Base-by-base conservation (phyloP, 352 stramenopile genomes). In the Globisporangium radiosum region DNA sequence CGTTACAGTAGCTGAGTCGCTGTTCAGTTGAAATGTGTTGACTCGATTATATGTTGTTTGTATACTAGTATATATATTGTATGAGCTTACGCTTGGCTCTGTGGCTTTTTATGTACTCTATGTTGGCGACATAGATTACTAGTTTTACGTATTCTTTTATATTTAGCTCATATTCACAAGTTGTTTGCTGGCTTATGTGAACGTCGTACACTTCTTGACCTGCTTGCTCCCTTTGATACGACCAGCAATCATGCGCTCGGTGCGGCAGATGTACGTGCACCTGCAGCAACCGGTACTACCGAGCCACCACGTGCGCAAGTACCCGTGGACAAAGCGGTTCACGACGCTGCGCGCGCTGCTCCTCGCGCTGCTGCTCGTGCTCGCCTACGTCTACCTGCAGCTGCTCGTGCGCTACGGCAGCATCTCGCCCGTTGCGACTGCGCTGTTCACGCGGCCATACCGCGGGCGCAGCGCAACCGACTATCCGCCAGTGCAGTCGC, bases 361-460 rank as follows among this genome's bases (percentile, higher is more conserved):
- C 3, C 14, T 80, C 6, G 47, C 25, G 40, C 51, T 71, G 13
- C 48, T 65, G 17, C 9, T 73, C 1, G 50, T 75, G n/a, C 45
- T 70, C 15, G 57, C 54, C 15, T 92, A 75, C 68, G 62, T 81
- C 5, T 90, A 90, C 64, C 62, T 79, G 14, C 70, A 85, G 60
- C 65, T 92, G 17, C 58, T 92, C 36, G 74, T 85, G 51, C 78
- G 76, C 52, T 86, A 92, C 66, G 82, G 82, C 60, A 90, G 75
- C 63, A 90, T 92, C 68, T 89, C 80, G 9, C 82, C 80, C 5
- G 49, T 78, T 9, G 77, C 78, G 39, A 90, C 82, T 7, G 66
- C 68, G 47, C 54, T 87, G 38, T 92, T 88, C 66, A 92, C 82
- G 19, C 75, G 69, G 1, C 52, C 76, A 1, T 90, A 82, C 56